Percentiles rank a stretch among this genome's conserved stretches.
Evolutionary conservation across 106 monocot species (phyloP).

Genomic region (Vanilla planifolia): DNA sequence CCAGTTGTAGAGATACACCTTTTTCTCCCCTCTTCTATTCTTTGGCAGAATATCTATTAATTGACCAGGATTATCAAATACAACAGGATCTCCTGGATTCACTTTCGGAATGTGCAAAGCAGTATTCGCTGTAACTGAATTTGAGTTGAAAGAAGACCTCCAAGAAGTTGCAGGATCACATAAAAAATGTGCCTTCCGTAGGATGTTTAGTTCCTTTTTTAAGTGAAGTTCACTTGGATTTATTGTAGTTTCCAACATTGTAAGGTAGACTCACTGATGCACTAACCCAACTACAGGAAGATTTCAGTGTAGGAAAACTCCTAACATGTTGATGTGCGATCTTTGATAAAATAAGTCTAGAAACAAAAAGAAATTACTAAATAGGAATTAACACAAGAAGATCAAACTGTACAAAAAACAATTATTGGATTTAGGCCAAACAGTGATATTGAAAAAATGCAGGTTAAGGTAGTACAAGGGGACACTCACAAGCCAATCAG

Average conservation of each 20-base stretch:
- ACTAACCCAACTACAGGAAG: no score
- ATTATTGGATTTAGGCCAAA: no score
- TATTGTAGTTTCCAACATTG: conserved; percentile 54
- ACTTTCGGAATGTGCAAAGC: neutral
- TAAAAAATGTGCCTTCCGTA: conserved; percentile 57
- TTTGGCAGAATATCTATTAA: conserved; percentile 21
- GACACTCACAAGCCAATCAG: no score
- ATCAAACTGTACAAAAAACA: no score
- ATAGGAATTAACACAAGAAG: no score
- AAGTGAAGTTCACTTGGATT: conserved; percentile 91
- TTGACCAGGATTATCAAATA: conserved; percentile 16
- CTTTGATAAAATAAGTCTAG: no score
- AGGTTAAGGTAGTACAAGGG: no score
- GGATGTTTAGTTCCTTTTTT: conserved; percentile 70
- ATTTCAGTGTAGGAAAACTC: no score
- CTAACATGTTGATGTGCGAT: no score
- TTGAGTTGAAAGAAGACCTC: conserved; percentile 66
- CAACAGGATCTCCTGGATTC: neutral
- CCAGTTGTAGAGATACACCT: conserved; percentile 83
- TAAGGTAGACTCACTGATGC: no score
- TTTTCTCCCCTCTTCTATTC: conserved; percentile 30
- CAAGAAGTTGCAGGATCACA: conserved; percentile 85
- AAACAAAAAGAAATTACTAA: no score
- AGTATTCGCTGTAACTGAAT: conserved; percentile 32
- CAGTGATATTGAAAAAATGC: no score